Conservation (phyloP, 2,329 filamentous ascomycete species). For the Nemania sp. region DNA sequence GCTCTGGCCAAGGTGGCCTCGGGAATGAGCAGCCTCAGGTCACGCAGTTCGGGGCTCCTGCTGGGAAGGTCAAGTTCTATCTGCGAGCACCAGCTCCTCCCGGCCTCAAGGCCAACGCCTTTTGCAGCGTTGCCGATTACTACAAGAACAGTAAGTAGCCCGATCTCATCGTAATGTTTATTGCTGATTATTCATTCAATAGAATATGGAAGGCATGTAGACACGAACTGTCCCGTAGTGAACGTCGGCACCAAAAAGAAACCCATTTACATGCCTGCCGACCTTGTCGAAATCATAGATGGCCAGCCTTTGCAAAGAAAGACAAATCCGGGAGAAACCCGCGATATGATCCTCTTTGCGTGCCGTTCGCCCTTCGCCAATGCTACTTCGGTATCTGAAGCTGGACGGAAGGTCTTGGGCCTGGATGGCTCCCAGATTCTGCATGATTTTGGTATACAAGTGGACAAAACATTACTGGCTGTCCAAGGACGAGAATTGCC, state of each 20-base stretch:
- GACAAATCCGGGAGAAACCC: conserved; percentile 63
- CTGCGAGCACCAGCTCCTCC: conserved; percentile 31
- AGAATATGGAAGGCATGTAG: conserved; percentile 36
- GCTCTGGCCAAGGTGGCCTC: conserved; percentile 26
- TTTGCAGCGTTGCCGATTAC: conserved; percentile 48
- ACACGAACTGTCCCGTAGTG: conserved; percentile 58
- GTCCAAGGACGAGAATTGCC: conserved; percentile 71
- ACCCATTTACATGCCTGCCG: conserved; percentile 68
- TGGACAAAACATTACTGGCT: conserved; percentile 66
- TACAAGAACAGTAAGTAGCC: conserved; percentile 47
- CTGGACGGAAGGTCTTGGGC: conserved; percentile 60
- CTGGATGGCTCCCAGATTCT: conserved; percentile 51
- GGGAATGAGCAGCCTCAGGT: conserved; percentile 32
- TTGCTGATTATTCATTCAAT: conserved; percentile 24
- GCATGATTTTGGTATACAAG: conserved; percentile 62
- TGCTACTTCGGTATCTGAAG: conserved; percentile 63
- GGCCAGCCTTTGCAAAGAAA: conserved; percentile 67
- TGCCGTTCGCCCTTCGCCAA: conserved; percentile 69
- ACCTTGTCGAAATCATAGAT: conserved; percentile 64
- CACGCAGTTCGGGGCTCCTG: conserved; percentile 32
- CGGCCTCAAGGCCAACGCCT: conserved; percentile 33
- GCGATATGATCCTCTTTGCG: conserved; percentile 72
- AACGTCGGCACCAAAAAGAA: conserved; percentile 63
- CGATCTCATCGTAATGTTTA: not conserved
- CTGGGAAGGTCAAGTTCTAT: conserved; percentile 41